Percentiles rank a stretch among this genome's conserved stretches.
Evolutionary conservation across 345 rosid genomes (phyloP).

Genomic region (Alliaria petiolata): DNA sequence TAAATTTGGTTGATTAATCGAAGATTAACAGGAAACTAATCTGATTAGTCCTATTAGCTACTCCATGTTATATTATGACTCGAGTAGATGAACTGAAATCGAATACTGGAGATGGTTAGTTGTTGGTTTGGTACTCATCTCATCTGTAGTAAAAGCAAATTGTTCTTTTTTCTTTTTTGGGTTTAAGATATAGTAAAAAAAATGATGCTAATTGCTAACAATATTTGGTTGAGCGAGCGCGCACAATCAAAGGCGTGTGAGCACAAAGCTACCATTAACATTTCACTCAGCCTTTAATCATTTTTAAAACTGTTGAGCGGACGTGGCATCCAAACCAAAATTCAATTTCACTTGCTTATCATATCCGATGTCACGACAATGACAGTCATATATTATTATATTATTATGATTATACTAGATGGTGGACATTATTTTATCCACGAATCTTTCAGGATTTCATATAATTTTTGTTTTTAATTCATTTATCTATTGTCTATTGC

Average conservation of each 20-base stretch:
- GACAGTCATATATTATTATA: conserved; percentile 1
- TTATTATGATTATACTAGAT: not conserved
- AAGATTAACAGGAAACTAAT: not conserved
- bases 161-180: no score
- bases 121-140: no score
- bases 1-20: not conserved
- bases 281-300: not conserved
- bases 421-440: not conserved
- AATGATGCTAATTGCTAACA: no score
- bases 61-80: not conserved
- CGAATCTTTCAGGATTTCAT: conserved; percentile 9
- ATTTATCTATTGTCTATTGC: not conserved
- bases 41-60: not conserved
- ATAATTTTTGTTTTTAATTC: not conserved
- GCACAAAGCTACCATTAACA: no score
- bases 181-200: no score
- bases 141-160: no score
- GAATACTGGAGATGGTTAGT: not conserved
- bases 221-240: no score
- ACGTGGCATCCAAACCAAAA: not conserved
- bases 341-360: not conserved
- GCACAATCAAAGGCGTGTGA: no score
- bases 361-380: conserved; percentile 9
- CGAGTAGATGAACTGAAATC: not conserved
- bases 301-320: not conserved